Conservation (phyloP, 2,329 filamentous ascomycete genomes). For the Fusarium sambucinum region DNA sequence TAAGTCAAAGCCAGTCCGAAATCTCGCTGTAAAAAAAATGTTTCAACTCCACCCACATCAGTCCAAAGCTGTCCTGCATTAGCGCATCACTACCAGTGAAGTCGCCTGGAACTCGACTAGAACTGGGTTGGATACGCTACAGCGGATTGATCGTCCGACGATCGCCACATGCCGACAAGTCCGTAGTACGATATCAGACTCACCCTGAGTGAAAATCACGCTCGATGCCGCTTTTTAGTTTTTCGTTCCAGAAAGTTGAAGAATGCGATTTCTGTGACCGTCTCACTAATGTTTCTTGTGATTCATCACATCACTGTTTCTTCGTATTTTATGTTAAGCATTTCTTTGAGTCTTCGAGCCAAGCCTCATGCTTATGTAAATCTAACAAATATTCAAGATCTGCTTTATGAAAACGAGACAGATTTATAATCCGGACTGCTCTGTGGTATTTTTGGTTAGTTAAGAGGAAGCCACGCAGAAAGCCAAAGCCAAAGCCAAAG, state of each 20-base stretch:
- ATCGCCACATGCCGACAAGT: slow-evolving; percentile 19
- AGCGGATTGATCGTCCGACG: neutral
- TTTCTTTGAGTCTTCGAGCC: neutral
- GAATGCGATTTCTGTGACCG: too few relatives aligned
- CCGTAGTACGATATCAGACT: neutral
- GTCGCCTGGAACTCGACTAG: neutral
- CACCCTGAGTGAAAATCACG: neutral
- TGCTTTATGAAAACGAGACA: neutral
- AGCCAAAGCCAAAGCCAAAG: too few relatives aligned
- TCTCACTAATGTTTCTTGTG: neutral
- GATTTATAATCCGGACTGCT: neutral
- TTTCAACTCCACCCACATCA: slow-evolving; percentile 25
- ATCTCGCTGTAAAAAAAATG: slow-evolving; percentile 12
- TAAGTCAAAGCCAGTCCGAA: neutral
- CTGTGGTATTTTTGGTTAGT: neutral
- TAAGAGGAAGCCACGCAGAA: neutral
- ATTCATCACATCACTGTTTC: neutral
- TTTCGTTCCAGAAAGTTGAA: neutral
- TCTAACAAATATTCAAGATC: neutral
- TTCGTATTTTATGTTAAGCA: neutral
- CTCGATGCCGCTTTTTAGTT: neutral
- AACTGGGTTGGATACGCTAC: neutral
- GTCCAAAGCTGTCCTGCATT: slow-evolving; percentile 18
- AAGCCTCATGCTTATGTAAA: neutral
- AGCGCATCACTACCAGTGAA: neutral